Evolutionary conservation across 164 flowering plant genomes (phyloP), one percentile per base, ranked within the genome.

Genomic region (Akebia trifoliata): DNA sequence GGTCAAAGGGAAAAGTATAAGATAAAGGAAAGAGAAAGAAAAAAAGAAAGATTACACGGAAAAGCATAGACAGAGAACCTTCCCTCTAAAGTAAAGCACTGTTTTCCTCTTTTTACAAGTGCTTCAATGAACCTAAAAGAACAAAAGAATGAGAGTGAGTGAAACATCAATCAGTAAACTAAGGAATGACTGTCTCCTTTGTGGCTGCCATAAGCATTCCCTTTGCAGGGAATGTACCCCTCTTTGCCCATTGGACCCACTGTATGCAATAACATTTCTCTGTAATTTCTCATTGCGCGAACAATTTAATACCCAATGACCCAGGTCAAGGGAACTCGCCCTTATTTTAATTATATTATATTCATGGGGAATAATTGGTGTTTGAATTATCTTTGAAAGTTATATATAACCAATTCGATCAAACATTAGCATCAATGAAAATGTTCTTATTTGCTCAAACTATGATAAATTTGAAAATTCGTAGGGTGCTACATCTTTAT

Each of bases 141-240:
- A n/a, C n/a, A n/a, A n/a, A n/a, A n/a, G n/a, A n/a, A n/a, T n/a
- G n/a, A n/a, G n/a, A n/a, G 17, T 29, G 30, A 18, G 32, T n/a
- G 34, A 56, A 31, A 57, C 57, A 57, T 48, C 66, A 67, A 61
- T 67, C 58, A 61, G 32, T 38, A 56, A 35, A 21, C 12, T 28
- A 26, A 40, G 29, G 12, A 42, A 40, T 45, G 34, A 6, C 20
- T 63, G 72, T 63, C 68, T 50, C 52, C 62, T 53, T 29, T 32
- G 39, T 62, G 62, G 68, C 59, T 54, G 47, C 36, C 34, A 15
- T 49, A 48, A 54, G 21, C 39, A 39, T 47, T 50, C 28, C 35
- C 29, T 54, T 26, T 39, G 43, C 51, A 54, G 56, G 45, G 60
- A 24, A n/a, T 56, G 57, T 42, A 8, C 30, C 62, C 60, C 18